Percentiles rank a stretch among this genome's conserved stretches.
Evolutionary conservation across 2,329 filamentous ascomycete species (phyloP).

Genomic region (Colletotrichum australisinense): DNA sequence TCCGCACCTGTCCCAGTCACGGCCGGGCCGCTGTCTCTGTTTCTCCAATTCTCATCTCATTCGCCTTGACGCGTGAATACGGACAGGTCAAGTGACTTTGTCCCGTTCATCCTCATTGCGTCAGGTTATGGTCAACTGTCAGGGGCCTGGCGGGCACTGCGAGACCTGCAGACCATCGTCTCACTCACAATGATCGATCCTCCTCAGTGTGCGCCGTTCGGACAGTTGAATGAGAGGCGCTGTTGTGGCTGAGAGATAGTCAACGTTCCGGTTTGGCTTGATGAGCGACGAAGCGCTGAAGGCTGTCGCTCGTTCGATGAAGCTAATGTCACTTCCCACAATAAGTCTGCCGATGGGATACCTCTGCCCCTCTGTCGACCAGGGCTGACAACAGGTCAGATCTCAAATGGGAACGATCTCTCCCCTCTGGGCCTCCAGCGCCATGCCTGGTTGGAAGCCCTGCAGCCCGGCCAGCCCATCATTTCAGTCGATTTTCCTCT

Average conservation of each 20-base stretch:
- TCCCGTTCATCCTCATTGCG: background rate
- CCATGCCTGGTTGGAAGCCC: constrained; percentile 7
- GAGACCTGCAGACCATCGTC: background rate
- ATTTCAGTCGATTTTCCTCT: constrained; percentile 2
- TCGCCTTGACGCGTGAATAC: constrained; percentile 21
- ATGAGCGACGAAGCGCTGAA: background rate
- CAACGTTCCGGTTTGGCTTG: constrained; percentile 5
- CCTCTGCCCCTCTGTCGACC: background rate
- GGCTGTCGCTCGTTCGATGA: background rate
- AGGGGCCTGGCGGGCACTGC: background rate
- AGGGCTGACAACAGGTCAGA: constrained; percentile 9
- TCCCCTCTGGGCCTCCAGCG: background rate
- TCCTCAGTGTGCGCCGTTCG: background rate
- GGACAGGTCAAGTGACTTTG: constrained; percentile 26
- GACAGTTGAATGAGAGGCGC: constrained; percentile 9
- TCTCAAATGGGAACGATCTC: constrained; percentile 21
- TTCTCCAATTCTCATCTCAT: constrained; percentile 7
- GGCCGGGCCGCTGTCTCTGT: constrained; percentile 26
- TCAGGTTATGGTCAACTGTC: constrained; percentile 18
- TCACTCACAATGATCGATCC: background rate
- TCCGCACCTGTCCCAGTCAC: constrained; percentile 9
- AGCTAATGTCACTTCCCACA: constrained; percentile 13
- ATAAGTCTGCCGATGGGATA: constrained; percentile 1
- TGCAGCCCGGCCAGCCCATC: constrained; percentile 17
- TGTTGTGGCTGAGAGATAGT: constrained; percentile 17